Evolutionary conservation across 2,329 filamentous ascomycete species (phyloP).

Genomic region (Phialophora expanda): DNA sequence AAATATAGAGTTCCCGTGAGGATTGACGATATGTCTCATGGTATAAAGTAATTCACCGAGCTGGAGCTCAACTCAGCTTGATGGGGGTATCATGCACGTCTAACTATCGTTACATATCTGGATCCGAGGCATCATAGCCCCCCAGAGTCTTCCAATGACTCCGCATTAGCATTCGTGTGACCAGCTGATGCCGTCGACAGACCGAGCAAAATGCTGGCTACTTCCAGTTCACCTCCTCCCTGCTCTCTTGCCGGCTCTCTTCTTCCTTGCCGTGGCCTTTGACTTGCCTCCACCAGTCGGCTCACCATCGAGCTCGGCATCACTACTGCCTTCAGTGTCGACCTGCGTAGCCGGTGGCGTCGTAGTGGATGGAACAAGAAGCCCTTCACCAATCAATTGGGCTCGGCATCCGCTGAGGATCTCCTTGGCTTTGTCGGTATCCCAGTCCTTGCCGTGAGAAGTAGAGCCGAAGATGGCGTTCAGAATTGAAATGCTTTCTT

Average conservation of each 20-base stretch:
- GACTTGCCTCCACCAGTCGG: constrained; percentile 12
- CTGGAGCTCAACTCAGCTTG: not conserved
- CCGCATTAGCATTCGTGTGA: not conserved
- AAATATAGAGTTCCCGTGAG: not conserved
- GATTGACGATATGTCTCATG: not conserved
- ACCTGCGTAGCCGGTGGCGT: constrained; percentile 5
- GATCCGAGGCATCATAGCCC: not conserved
- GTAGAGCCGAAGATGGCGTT: constrained; percentile 24
- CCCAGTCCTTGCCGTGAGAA: constrained; percentile 25
- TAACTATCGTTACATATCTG: not conserved
- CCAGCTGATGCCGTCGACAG: not conserved
- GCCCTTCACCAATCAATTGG: constrained; percentile 29
- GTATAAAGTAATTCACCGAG: not conserved
- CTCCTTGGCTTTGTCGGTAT: constrained; percentile 27
- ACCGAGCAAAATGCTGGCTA: not conserved
- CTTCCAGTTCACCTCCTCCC: constrained; percentile 2
- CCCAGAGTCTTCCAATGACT: not conserved
- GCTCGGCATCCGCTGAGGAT: constrained; percentile 30
- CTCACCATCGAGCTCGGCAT: constrained; percentile 24
- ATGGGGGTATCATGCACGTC: not conserved
- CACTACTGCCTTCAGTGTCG: constrained; percentile 26
- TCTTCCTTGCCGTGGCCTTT: constrained; percentile 24
- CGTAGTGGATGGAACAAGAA: constrained; percentile 20
- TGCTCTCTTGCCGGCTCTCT: constrained; percentile 17
- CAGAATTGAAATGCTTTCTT: constrained; percentile 8